Evolutionary conservation across 1,284 basidiomycete genomes (phyloP), one percentile per base, ranked within the genome.

Genomic region (Wallemia mellicola): DNA sequence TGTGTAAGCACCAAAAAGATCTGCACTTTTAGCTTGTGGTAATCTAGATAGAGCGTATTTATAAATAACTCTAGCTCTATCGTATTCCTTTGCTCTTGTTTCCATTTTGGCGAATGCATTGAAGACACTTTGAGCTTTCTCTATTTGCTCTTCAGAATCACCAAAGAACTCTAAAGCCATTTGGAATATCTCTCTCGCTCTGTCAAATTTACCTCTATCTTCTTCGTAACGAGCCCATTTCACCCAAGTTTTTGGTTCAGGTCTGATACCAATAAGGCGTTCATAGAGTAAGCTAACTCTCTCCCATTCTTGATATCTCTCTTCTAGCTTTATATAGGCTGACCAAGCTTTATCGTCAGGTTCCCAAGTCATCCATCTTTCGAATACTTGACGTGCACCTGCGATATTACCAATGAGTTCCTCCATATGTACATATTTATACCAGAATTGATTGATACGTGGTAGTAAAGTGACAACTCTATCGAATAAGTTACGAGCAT

Each of bases 271-370:
- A 63, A 98, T 82, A 81, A 89, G 91, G 17, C 94, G 77, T 69
- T 96, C 92, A 71, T 94, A 96, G 57, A 98, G 82, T 24, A 80
- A 76, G 64, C 87, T 92, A 1, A 89, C 92, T 14, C 89, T 77
- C 65, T 96, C 92, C 33, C 81, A 71, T 71, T 99, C 94, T 63
- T 82, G 75, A 69, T 98, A 98, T 57, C 92, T 77, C 67, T 85
- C 80, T 73, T 99, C 94, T 69, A 98, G 74, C 73, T 95, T 92
- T 75, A 98, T 87, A 71, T 94, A 98, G 14, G 87, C 86, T 67
- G 88, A 84, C 94, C 92, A 98, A 3, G 92, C 89, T 73, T 95
- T 96, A 77, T 98, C 94, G 67, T 96, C 88, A 0, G 94, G 94
- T 69, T 98, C 89, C 94, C 94, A 98, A 63, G 83, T 78, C 88